These are phyloP conservation scores for Brasenia schreberi DNA, from an alignment of 164 flowering plant species.

Conservation along the genomic window DNA sequence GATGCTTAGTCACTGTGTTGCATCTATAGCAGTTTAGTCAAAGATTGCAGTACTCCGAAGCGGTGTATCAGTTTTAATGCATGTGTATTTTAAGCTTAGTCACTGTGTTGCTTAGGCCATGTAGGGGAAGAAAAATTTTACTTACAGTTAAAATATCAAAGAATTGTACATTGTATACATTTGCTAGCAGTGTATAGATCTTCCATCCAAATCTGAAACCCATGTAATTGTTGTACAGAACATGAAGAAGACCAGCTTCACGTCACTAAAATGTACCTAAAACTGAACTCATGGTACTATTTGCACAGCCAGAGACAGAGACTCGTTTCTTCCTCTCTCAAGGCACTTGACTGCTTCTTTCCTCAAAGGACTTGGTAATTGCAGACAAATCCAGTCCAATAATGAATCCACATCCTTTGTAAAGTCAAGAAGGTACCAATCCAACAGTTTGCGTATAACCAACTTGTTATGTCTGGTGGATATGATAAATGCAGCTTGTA, in stretches of 20 bases:
- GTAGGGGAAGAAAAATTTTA: no score
- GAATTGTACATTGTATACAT: not conserved
- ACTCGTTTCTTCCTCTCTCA: slow-evolving; percentile 37
- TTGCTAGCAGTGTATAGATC: not conserved
- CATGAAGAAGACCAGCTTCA: slow-evolving; percentile 2
- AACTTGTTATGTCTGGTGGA: slow-evolving; percentile 22
- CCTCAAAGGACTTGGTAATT: slow-evolving; percentile 48
- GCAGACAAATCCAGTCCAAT: slow-evolving; percentile 86
- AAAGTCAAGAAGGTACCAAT: slow-evolving; percentile 87
- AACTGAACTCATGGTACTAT: slow-evolving; percentile 63
- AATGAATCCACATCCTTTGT: slow-evolving; percentile 84
- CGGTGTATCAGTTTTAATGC: no score
- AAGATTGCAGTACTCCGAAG: no score
- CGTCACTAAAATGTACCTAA: slow-evolving; percentile 63
- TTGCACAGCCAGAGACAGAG: slow-evolving; percentile 34
- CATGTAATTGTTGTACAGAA: not conserved
- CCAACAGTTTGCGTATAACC: slow-evolving; percentile 68
- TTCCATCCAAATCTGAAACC: not conserved
- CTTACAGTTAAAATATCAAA: not conserved
- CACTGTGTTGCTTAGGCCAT: no score
- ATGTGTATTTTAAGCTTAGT: no score
- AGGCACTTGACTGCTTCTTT: slow-evolving; percentile 62
- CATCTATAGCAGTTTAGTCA: no score
- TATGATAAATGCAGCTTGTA: slow-evolving; percentile 71
- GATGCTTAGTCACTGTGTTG: no score